These are phyloP conservation scores for Trypanosoma caninum DNA, from an alignment of 208 protist species.

Conservation along the genomic window DNA sequence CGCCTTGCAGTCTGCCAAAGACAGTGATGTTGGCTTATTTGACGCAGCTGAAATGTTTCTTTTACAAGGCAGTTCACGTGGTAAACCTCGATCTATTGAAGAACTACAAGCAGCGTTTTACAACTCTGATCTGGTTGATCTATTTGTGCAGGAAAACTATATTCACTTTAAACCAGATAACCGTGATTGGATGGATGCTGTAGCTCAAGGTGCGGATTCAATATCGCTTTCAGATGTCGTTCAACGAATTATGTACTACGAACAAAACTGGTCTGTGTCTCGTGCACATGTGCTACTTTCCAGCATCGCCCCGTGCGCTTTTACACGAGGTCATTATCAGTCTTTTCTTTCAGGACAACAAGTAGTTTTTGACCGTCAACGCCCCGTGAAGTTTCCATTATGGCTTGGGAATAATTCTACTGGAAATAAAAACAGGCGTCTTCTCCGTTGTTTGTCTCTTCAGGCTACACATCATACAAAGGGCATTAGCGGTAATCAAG, in stretches of 20 bases:
- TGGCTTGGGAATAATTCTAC: slow-evolving; percentile 90
- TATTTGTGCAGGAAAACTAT: slow-evolving; percentile 97
- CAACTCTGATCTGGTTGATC: slow-evolving; percentile 89
- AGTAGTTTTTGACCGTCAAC: slow-evolving; percentile 76
- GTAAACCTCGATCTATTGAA: slow-evolving; percentile 55
- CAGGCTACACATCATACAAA: slow-evolving; percentile 49
- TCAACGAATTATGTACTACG: slow-evolving; percentile 79
- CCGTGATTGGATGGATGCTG: slow-evolving; percentile 38
- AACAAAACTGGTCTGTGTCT: slow-evolving; percentile 89
- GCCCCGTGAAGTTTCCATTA: slow-evolving; percentile 84
- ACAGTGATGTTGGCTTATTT: slow-evolving; percentile 92
- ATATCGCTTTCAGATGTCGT: slow-evolving; percentile 78
- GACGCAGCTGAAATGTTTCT: slow-evolving; percentile 89
- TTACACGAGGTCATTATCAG: slow-evolving; percentile 84
- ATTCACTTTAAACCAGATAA: slow-evolving; percentile 79
- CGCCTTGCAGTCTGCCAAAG: slow-evolving; percentile 80
- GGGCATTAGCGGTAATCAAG: slow-evolving; percentile 64
- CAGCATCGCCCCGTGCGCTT: slow-evolving; percentile 76
- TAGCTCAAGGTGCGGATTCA: slow-evolving; percentile 48
- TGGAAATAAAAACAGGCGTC: slow-evolving; percentile 79
- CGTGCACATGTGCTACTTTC: slow-evolving; percentile 63
- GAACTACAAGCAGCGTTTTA: slow-evolving; percentile 89
- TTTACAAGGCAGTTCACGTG: slow-evolving; percentile 56
- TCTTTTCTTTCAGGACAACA: slow-evolving; percentile 74
- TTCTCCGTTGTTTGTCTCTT: slow-evolving; percentile 62